Evolutionary conservation across 2,329 filamentous ascomycete genomes (phyloP).

Genomic region (Fusarium nanum): DNA sequence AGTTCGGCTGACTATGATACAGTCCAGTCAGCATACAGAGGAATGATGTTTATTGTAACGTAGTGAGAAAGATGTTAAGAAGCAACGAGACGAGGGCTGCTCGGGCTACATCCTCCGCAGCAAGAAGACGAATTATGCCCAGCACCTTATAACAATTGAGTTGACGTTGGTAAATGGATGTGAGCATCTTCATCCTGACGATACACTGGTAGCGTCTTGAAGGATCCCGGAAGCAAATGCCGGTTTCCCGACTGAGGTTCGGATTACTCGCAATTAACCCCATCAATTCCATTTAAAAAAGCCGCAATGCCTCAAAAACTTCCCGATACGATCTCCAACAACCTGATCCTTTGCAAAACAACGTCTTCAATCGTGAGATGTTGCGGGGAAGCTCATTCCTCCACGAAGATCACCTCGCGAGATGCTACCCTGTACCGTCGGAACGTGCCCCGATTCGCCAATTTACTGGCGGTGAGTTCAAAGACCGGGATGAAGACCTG

Average conservation of each 20-base stretch:
- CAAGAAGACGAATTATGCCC: rapidly evolving
- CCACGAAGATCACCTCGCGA: not conserved
- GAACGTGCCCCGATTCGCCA: not conserved
- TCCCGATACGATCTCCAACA: not conserved
- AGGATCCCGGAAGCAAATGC: too few relatives aligned
- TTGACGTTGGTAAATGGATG: too few relatives aligned
- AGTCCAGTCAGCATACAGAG: too few relatives aligned
- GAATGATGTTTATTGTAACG: too few relatives aligned
- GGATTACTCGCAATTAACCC: rapidly evolving
- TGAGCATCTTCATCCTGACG: too few relatives aligned
- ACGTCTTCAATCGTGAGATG: too few relatives aligned
- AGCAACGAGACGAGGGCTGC: too few relatives aligned
- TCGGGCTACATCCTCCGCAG: rapidly evolving
- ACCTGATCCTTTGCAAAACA: not conserved
- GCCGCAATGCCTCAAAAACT: not conserved
- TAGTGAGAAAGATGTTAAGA: too few relatives aligned
- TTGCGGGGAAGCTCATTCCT: not conserved
- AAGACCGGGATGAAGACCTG: not conserved
- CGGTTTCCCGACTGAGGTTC: not conserved
- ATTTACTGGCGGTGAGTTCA: conserved; percentile 1
- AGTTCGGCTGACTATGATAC: too few relatives aligned
- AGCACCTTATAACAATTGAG: too few relatives aligned
- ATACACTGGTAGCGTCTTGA: too few relatives aligned
- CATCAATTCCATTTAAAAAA: not conserved
- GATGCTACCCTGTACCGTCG: conserved; percentile 11